Conservation (phyloP, 345 rosid genomes). For the Angophora floribunda region DNA sequence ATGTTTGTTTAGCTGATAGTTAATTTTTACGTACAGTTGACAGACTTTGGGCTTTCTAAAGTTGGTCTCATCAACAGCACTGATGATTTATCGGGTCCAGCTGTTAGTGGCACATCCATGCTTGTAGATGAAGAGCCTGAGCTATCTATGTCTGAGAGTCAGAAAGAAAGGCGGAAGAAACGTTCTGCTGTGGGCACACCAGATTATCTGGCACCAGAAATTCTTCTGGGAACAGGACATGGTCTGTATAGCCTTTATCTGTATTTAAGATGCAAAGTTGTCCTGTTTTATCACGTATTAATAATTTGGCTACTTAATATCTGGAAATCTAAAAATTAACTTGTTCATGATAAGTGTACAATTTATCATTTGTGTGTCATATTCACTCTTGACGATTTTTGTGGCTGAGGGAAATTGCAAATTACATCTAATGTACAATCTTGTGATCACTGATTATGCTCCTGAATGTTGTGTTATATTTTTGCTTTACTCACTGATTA, state of each 20-base stretch:
- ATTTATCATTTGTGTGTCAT: neutral
- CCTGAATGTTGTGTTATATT: neutral
- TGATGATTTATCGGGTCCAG: constrained; percentile 94
- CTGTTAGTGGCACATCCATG: constrained; percentile 68
- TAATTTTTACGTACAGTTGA: constrained; percentile 39
- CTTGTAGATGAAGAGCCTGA: constrained; percentile 80
- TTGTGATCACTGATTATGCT: neutral
- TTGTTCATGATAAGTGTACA: neutral
- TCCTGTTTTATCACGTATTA: neutral
- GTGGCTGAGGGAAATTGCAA: neutral
- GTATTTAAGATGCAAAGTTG: constrained; percentile 7
- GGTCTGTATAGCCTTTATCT: constrained; percentile 50
- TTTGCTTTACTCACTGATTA: neutral
- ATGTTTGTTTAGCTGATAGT: neutral
- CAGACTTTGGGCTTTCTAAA: constrained; percentile 84
- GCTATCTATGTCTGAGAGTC: constrained; percentile 49
- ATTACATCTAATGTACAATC: neutral
- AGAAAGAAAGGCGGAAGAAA: constrained; percentile 70
- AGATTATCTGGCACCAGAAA: constrained; percentile 99
- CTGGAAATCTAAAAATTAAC: neutral
- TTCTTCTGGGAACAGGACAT: constrained; percentile 98
- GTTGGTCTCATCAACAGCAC: constrained; percentile 99
- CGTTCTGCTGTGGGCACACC: constrained; percentile 99
- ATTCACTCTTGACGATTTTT: neutral
- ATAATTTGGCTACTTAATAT: neutral